Conservation (phyloP, 1,284 basidiomycete genomes). For the Anthracocystis setariae region DNA sequence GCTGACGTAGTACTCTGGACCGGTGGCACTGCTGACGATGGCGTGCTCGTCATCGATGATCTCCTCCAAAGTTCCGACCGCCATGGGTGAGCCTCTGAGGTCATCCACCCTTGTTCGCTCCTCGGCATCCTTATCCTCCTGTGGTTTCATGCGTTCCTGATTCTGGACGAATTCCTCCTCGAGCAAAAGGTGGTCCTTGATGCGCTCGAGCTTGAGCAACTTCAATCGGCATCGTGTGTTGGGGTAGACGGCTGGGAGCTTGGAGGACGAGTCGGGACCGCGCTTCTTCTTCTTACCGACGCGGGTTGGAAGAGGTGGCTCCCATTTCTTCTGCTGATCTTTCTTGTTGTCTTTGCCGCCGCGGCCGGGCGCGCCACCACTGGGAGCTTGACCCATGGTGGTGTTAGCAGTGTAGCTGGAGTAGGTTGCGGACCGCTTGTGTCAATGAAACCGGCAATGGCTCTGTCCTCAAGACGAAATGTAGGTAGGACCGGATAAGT, state of each 20-base stretch:
- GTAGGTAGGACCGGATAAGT: not conserved
- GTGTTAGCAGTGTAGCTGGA: not conserved
- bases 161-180: constrained; percentile 98
- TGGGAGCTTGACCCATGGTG: constrained; percentile 61
- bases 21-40: constrained; percentile 92
- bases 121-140: constrained; percentile 95
- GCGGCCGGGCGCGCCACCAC: constrained; percentile 57
- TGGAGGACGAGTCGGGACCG: constrained; percentile 89
- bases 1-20: constrained; percentile 96
- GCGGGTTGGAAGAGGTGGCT: constrained; percentile 95
- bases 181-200: constrained; percentile 96
- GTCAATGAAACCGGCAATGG: too few species aligned
- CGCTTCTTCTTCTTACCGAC: constrained; percentile 93
- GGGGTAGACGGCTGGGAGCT: constrained; percentile 91
- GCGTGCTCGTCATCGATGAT: constrained; percentile 99
- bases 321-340: constrained; percentile 86
- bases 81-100: constrained; percentile 93
- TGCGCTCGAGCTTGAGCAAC: constrained; percentile 93
- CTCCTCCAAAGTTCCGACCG: constrained; percentile 95
- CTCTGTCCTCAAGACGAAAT: not conserved
- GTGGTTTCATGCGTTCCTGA: constrained; percentile 75
- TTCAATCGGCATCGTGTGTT: constrained; percentile 95
- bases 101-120: constrained; percentile 94
- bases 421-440: too few species aligned
- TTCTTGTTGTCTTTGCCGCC: constrained; percentile 70